Conservation (phyloP, 1,139 yeast species). For the Blastobotrys illinoisensis region DNA sequence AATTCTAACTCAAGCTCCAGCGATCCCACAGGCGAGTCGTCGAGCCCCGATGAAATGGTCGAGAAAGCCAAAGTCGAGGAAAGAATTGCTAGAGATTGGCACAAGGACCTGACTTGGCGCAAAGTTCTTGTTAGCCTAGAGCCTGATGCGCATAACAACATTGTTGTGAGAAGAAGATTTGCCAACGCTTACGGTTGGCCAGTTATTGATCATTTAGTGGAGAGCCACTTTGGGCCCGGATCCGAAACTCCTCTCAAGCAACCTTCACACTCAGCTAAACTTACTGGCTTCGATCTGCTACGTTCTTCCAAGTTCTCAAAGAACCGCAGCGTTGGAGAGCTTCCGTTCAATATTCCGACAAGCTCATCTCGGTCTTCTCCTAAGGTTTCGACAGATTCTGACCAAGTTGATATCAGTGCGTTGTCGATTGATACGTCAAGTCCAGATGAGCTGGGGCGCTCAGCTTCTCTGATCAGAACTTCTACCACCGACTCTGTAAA, state of each 20-base stretch:
- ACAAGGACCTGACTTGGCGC: slow-evolving; percentile 80
- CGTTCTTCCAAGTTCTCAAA: neutral
- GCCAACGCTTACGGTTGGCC: slow-evolving; percentile 98
- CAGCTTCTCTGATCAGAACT: neutral
- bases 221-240: slow-evolving; percentile 47
- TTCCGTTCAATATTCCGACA: neutral
- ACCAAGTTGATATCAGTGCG: neutral
- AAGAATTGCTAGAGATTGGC: slow-evolving; percentile 84
- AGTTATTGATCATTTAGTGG: slow-evolving; percentile 74
- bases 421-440: slow-evolving; percentile 8
- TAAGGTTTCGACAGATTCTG: neutral
- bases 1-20: slow-evolving; percentile 1
- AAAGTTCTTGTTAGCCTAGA: slow-evolving; percentile 79
- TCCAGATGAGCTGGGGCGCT: slow-evolving; percentile 1
- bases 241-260: neutral
- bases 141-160: slow-evolving; percentile 96
- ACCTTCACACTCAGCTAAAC: neutral
- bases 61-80: slow-evolving; percentile 57
- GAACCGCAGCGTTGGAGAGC: neutral
- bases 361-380: neutral
- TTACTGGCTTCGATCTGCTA: neutral
- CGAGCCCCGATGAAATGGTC: slow-evolving; percentile 22
- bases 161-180: slow-evolving; percentile 80
- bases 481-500: slow-evolving; percentile 5
- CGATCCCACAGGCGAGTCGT: slow-evolving; percentile 6